Evolutionary conservation across 164 flowering plant species (phyloP).

Genomic region (Magnolia kwangsiensis): DNA sequence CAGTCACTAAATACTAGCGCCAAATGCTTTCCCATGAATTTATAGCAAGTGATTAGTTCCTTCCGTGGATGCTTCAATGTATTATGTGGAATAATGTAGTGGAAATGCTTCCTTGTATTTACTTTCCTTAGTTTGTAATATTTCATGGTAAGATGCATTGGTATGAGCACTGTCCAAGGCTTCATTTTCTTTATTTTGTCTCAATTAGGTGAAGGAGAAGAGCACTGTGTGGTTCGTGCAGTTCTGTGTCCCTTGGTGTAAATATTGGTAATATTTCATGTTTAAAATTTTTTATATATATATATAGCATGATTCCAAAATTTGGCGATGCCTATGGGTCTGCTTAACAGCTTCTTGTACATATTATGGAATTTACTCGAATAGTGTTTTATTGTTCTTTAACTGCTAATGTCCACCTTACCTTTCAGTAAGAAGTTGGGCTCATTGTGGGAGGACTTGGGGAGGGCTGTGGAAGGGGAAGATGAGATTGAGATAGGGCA

Average conservation of each 20-base stretch:
- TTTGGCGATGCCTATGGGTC: not conserved
- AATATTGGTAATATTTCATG: constrained; percentile 71
- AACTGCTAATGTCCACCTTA: not conserved
- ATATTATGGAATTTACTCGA: not conserved
- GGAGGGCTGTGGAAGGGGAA: constrained; percentile 76
- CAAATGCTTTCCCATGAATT: no score
- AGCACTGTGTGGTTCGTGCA: constrained; percentile 93
- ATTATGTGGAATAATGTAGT: not conserved
- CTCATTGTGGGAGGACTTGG: constrained; percentile 89
- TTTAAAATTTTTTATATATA: no score
- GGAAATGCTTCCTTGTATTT: not conserved
- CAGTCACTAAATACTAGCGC: no score
- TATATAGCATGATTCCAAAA: not conserved
- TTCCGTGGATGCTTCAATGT: not conserved
- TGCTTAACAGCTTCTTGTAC: not conserved
- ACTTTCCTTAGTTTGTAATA: not conserved
- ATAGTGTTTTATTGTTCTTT: not conserved
- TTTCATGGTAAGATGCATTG: not conserved
- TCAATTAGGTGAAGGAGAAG: constrained; percentile 82
- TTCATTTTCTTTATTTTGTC: constrained; percentile 2
- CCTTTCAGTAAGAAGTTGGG: constrained; percentile 84
- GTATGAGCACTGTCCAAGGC: not conserved
- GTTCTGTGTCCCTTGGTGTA: constrained; percentile 99
- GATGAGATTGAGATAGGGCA: constrained; percentile 94
- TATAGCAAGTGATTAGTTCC: not conserved